Percentiles rank a stretch among this genome's conserved stretches.
Conservation (phyloP, 129 eudicot genomes). For the Saposhnikovia divaricata region DNA sequence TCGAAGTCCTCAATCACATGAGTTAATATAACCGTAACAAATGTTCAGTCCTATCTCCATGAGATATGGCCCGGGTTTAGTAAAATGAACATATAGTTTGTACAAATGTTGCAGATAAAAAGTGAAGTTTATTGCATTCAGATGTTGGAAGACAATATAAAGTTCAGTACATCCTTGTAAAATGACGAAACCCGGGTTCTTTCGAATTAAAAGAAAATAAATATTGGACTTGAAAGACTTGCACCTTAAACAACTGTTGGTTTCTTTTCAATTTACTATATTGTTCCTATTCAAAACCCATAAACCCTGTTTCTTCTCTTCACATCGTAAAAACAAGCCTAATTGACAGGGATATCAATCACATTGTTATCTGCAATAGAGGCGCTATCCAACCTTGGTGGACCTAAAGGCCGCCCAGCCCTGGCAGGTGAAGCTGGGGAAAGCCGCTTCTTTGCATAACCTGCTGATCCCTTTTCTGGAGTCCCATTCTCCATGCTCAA, state of each 20-base stretch:
- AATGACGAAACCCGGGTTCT: not conserved
- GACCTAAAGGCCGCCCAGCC: constrained; percentile 28
- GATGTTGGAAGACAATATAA: not conserved
- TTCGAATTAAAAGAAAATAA: no score
- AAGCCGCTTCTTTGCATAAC: constrained; percentile 26
- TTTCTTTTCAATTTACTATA: not conserved
- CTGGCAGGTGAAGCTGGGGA: constrained; percentile 39
- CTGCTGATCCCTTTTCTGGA: constrained; percentile 35
- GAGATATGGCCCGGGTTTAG: no score
- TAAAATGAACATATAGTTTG: not conserved
- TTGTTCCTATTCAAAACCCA: not conserved
- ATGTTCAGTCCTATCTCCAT: no score
- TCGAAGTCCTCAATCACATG: not conserved
- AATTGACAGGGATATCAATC: constrained; percentile 3
- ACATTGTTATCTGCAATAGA: constrained; percentile 9
- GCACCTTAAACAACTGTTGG: not conserved
- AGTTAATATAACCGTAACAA: not conserved
- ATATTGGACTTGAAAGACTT: not conserved
- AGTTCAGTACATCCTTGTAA: not conserved
- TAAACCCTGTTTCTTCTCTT: not conserved
- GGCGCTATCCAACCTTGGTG: constrained; percentile 23
- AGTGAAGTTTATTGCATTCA: not conserved
- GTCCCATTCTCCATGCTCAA: constrained; percentile 47
- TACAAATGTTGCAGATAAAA: not conserved
- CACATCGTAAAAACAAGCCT: not conserved